Conservation (phyloP, 2,329 filamentous ascomycete species). For the Alternaria ventricosa region DNA sequence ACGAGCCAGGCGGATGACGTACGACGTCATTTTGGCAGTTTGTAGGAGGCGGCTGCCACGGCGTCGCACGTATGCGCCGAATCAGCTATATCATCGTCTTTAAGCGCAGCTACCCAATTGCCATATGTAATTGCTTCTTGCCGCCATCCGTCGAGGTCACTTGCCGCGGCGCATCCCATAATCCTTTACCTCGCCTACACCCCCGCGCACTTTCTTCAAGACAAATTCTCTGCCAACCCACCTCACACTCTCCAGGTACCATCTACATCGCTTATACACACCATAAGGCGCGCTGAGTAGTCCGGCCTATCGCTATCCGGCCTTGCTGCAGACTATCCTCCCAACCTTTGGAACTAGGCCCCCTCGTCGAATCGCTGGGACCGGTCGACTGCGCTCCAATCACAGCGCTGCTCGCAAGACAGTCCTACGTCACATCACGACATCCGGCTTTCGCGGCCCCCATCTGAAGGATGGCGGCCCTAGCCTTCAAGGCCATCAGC, state of each 20-base stretch:
- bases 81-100: conserved; percentile 17
- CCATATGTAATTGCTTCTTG: conserved; percentile 23
- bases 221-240: conserved; percentile 2
- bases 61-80: conserved; percentile 9
- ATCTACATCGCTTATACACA: conserved; percentile 17
- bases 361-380: conserved; percentile 20
- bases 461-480: conserved; percentile 40
- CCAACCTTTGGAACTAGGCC: conserved; percentile 18
- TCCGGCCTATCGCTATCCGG: conserved; percentile 10
- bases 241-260: conserved; percentile 4
- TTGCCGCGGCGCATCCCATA: conserved; percentile 8
- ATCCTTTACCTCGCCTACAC: background rate
- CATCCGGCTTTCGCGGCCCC: conserved; percentile 33
- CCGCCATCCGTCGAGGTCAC: background rate
- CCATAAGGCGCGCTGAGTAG: conserved; percentile 3
- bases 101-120: conserved; percentile 8
- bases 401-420: conserved; percentile 29
- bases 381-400: conserved; percentile 37
- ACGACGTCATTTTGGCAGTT: conserved; percentile 20
- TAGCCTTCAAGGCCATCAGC: conserved; percentile 48
- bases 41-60: conserved; percentile 3
- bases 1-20: conserved; percentile 5
- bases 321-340: conserved; percentile 31
- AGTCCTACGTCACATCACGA: conserved; percentile 41
- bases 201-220: background rate